Evolutionary conservation across 768 basidiomycete species (phyloP), one percentile per base, ranked within the genome.

Genomic region (Psilocybe subaeruginosa): DNA sequence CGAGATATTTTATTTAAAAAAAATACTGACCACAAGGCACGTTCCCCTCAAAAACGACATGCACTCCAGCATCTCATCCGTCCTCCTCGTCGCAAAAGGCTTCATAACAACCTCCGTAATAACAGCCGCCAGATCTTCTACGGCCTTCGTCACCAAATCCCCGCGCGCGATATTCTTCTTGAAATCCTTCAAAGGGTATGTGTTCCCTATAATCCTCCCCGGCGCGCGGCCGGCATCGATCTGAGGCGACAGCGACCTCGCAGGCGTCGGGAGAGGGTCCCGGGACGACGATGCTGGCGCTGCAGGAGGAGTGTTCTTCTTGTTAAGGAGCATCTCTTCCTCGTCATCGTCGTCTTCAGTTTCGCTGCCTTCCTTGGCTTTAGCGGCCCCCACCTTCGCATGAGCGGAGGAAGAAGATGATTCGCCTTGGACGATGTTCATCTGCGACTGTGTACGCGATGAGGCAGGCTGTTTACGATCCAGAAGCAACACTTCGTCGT

Each of bases 141-240:
- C 90, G 0, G 93, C 93, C 74, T 96, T 94, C 12, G 83, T 85
- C 41, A 95, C 92, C 17, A 94, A 76, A 71, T 94, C 93, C 0
- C 92, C 93, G 56, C 82, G 82, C 29, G 78, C 81, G 35, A 92
- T 75, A 69, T 92, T 91, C 66, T 81, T 77, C 61, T 78, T 76
- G 77, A 96, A 97, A 73, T 97, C 95, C 49, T 78, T 77, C 54
- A 96, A 77, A 1, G 95, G 95, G 64, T 80, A 79, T 0, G 88
- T 85, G 41, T 80, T 84, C 8, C 92, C 91, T 41, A 97, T 85
- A 55, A 96, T 90, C 51, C 92, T 78, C 4, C 91, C 91, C 0
- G 85, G 82, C 14, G 84, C 85, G 12, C 84, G 82, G 30, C 83
- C 84, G 14, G 78, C 78, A 59, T 87, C 82, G 12, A 82, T 64